Base-by-base conservation (phyloP, 106 monocot species). In the Dendrobium nobile region DNA sequence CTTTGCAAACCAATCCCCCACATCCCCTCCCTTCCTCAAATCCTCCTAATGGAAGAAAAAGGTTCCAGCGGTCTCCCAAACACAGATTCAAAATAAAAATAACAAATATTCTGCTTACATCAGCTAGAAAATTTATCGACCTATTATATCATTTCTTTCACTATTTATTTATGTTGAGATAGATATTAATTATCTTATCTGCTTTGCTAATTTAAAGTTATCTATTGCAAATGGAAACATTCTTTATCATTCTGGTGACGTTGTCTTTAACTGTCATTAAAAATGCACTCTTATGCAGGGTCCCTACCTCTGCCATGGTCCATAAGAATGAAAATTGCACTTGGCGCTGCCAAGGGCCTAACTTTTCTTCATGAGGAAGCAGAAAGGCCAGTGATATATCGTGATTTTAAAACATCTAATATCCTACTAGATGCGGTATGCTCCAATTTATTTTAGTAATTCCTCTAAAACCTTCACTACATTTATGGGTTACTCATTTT, bases 281-380 rank as follows among this genome's bases (percentile, higher is more conserved):
- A 22, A 26, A 78, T 81, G 20, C 16, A 47, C 4, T 85, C 11
- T 84, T 47, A 20, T 79, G 79, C 75, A 87, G 87, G 87, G 70
- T 87, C 87, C 2, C 78, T 90, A 22, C 87, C 87, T 79, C 81
- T 90, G 24, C 87, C 87, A 51, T 90, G 90, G 90, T 47, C 87
- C 33, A 83, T 81, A 41, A 85, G 87, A 85, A 90, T 90, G 85
- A 90, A 83, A 79, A 90, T 90, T 77, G 87, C 87, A 54, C 87
- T 90, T 56, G 90, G 87, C 48, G 87, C 90, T 56, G 90, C 90
- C 5, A 87, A 79, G 59, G 90, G 90, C n/a, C 79, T 90, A 13
- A 78, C 87, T 64, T 90, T 90, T 81, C 90, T 90, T 47, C 90
- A 90, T 24, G 87, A 87, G 79, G 90, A 87, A 90, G 90, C 87